A percentile compares a stretch with the other conserved stretches of the same genome.
phyloP scores from a whole-genome alignment of 1,284 basidiomycete species.

The Puccinia brachypodii region DNA sequence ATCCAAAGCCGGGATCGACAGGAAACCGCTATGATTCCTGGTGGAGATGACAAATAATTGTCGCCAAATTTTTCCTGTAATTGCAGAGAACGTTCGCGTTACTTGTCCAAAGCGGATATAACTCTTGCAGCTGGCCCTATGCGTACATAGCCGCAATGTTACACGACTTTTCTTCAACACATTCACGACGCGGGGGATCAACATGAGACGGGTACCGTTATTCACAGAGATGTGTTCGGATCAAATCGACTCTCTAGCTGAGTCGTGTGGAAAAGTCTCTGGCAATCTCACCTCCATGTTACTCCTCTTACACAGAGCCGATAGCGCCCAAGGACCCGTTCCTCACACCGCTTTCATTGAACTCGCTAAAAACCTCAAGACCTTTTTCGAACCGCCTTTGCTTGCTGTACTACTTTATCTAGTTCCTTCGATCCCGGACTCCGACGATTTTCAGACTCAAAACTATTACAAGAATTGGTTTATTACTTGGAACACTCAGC shows the following conservation, averaged over 20 bases:
- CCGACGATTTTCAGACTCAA: background rate
- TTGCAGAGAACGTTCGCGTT: no score
- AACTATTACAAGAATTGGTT: background rate
- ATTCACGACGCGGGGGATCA: background rate
- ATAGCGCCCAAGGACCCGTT: background rate
- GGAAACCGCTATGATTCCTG: no score
- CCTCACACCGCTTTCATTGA: background rate
- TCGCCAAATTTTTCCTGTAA: no score
- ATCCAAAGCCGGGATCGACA: no score
- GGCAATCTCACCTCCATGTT: background rate
- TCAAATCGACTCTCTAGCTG: background rate
- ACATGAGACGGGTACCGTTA: background rate
- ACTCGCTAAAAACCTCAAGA: background rate
- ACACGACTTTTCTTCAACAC: background rate
- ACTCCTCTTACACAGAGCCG: background rate
- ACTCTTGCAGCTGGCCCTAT: no score
- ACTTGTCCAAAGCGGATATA: no score
- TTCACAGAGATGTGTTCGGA: background rate
- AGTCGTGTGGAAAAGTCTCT: background rate
- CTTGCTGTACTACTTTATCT: background rate
- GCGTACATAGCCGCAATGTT: no score
- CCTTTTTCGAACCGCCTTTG: background rate
- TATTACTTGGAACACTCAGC: background rate
- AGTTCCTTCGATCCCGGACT: background rate
- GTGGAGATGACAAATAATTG: no score